A percentile compares a stretch with the other conserved stretches of the same genome.
These are phyloP conservation scores for Triticum dicoccoides DNA, from an alignment of 176 grass and related monocot species.

Conservation along the genomic window DNA sequence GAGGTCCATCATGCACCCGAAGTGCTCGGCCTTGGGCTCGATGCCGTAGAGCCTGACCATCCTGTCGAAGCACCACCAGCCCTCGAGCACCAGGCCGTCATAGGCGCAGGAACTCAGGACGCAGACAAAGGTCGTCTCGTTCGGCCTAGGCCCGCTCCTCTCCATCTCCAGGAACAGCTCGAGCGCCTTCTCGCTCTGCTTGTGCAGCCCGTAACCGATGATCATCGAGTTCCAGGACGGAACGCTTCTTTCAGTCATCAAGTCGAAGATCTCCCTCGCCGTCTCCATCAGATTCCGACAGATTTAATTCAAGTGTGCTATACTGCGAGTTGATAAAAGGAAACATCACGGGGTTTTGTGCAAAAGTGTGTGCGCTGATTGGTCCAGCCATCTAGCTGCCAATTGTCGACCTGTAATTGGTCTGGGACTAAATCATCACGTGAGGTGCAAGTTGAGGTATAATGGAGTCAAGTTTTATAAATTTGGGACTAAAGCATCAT, in stretches of 20 bases:
- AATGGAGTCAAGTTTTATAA: no score
- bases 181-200: conserved; percentile 47
- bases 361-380: no score
- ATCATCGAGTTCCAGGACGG: conserved; percentile 81
- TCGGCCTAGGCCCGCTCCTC: conserved; percentile 38
- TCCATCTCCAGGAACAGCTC: conserved; percentile 72
- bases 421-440: no score
- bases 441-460: no score
- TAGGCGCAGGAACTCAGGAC: conserved; percentile 63
- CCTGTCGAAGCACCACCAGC: conserved; percentile 64
- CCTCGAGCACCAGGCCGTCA: conserved; percentile 64
- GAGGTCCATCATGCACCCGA: conserved; percentile 77
- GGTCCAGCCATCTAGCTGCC: no score
- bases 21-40: conserved; percentile 53
- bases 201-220: conserved; percentile 56
- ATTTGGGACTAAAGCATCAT: no score
- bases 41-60: conserved; percentile 49
- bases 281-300: conserved; percentile 19
- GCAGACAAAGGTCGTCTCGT: conserved; percentile 57
- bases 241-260: conserved; percentile 40
- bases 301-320: no score
- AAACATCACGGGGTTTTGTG: no score
- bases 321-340: no score
- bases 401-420: no score
- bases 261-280: conserved; percentile 49